A percentile compares a stretch with the other conserved stretches of the same genome.
Evolutionary conservation across 2,329 filamentous ascomycete species (phyloP).

Genomic region (Beauveria bassiana): DNA sequence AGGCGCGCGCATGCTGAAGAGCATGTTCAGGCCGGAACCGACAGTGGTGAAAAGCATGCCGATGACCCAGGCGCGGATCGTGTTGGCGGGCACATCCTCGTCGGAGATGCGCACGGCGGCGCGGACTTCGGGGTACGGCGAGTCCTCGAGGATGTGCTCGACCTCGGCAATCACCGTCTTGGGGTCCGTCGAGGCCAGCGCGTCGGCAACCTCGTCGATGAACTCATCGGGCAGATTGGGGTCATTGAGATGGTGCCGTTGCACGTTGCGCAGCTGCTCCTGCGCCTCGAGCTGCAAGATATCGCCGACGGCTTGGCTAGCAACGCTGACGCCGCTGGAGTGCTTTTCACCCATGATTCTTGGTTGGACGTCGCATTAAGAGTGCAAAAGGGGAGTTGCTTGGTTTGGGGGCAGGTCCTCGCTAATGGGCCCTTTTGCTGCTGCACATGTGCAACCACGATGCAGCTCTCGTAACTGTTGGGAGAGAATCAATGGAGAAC

Average conservation of each 20-base stretch:
- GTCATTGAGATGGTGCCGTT: constrained; percentile 44
- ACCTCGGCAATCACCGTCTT: constrained; percentile 68
- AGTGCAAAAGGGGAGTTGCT: not conserved
- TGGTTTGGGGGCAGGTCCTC: not conserved
- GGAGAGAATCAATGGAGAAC: not conserved
- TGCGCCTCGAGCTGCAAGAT: constrained; percentile 6
- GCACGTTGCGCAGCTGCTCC: constrained; percentile 20
- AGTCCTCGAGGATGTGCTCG: constrained; percentile 45
- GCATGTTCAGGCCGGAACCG: constrained; percentile 39
- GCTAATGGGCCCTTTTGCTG: not conserved
- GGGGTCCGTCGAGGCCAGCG: constrained; percentile 44
- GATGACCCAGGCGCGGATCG: constrained; percentile 36
- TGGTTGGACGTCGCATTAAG: not conserved
- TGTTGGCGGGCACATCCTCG: constrained; percentile 19
- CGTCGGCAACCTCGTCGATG: constrained; percentile 49
- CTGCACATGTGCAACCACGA: not conserved
- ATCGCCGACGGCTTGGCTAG: not conserved
- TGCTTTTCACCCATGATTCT: not conserved
- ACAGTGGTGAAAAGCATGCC: constrained; percentile 37
- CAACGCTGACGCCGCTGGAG: not conserved
- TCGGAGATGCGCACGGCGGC: constrained; percentile 11
- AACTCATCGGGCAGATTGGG: constrained; percentile 39
- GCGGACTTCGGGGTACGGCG: constrained; percentile 12
- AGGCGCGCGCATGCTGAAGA: constrained; percentile 39
- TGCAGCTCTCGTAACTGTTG: not conserved